Evolutionary conservation across 2,329 filamentous ascomycete genomes (phyloP).

Genomic region (Penicillium thymicola): DNA sequence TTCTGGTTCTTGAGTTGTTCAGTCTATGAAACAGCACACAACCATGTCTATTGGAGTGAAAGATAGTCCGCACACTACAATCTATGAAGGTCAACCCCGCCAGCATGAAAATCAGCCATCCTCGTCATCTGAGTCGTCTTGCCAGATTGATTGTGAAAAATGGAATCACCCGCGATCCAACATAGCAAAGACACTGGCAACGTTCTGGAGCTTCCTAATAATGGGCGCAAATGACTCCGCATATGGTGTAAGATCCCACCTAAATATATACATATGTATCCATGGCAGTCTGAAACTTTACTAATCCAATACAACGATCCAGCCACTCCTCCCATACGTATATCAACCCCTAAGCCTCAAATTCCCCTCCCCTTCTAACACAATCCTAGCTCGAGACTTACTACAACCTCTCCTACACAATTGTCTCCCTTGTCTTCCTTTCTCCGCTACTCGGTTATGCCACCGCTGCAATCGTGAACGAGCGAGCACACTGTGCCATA

Average conservation of each 20-base stretch:
- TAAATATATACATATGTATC: too few species aligned
- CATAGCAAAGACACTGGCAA: conserved; percentile 46
- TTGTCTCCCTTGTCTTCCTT: conserved; percentile 47
- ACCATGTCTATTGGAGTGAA: background rate
- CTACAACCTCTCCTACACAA: conserved; percentile 45
- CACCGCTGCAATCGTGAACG: conserved; percentile 45
- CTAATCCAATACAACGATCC: background rate
- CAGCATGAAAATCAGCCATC: background rate
- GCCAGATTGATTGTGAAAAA: background rate
- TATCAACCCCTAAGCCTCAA: background rate
- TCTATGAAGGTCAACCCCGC: background rate
- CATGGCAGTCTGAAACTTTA: background rate
- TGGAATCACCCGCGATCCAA: conserved; percentile 33
- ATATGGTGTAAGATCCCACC: conserved; percentile 44
- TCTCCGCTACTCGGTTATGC: conserved; percentile 50
- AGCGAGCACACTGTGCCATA: conserved; percentile 40
- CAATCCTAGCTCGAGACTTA: conserved; percentile 40
- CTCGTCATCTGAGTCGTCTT: background rate
- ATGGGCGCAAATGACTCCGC: conserved; percentile 56
- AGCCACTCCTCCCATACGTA: conserved; percentile 8
- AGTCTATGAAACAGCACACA: background rate
- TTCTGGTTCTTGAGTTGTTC: background rate
- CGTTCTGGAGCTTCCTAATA: conserved; percentile 56
- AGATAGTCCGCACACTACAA: background rate
- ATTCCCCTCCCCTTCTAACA: conserved; percentile 29